Conservation (phyloP, 768 basidiomycete genomes). For the Lyophyllum decastes region DNA sequence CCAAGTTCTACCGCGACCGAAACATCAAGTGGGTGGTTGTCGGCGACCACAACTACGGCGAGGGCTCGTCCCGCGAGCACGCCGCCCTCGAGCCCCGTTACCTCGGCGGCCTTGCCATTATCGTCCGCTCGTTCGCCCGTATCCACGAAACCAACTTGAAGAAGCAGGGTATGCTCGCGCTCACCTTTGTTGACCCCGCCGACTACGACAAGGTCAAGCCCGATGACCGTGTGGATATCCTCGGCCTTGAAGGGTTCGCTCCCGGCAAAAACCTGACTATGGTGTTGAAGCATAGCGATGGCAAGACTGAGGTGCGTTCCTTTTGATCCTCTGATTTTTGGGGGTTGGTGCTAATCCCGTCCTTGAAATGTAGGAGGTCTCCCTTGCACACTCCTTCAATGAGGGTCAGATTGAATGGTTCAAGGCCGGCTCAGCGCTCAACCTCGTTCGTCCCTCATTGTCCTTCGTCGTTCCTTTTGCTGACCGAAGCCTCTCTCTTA, state of each 20-base stretch:
- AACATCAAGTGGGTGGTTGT: constrained; percentile 97
- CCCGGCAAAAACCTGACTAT: constrained; percentile 92
- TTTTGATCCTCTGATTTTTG: neutral
- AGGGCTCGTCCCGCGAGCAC: constrained; percentile 97
- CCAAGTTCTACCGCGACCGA: constrained; percentile 83
- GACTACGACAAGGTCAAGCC: constrained; percentile 95
- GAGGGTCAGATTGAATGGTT: constrained; percentile 98
- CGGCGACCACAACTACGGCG: constrained; percentile 95
- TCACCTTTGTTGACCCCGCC: constrained; percentile 88
- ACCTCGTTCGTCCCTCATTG: constrained; percentile 58
- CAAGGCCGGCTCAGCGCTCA: constrained; percentile 94
- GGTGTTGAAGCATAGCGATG: constrained; percentile 80
- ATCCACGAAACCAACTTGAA: constrained; percentile 99
- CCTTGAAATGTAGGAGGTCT: constrained; percentile 43
- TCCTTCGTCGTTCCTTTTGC: too few species aligned
- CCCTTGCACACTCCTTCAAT: constrained; percentile 93
- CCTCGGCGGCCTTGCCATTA: constrained; percentile 94
- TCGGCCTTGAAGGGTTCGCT: constrained; percentile 85
- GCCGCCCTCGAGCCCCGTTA: constrained; percentile 95
- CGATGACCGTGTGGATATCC: constrained; percentile 85
- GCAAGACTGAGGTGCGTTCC: constrained; percentile 59
- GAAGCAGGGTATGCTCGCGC: constrained; percentile 98
- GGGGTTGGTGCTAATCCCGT: neutral
- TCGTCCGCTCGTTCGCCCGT: constrained; percentile 94
- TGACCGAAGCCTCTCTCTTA: neutral